Evolutionary conservation across 164 flowering plant species (phyloP), one percentile per base, ranked within the genome.

Genomic region (Pachysandra terminalis): DNA sequence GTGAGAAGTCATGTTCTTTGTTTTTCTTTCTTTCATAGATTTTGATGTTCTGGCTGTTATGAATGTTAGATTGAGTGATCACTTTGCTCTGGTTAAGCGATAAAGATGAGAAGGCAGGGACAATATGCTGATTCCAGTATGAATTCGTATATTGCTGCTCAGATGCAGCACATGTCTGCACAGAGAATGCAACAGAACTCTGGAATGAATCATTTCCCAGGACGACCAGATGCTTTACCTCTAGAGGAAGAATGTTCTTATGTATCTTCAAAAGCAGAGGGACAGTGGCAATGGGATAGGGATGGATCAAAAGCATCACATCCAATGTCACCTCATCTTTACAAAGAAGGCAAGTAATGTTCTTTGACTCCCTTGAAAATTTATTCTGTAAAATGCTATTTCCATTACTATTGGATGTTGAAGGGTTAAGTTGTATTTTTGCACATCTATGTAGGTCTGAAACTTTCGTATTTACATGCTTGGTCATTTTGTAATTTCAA

Each of bases 261-360:
- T 56, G 23, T 64, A 45, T 51, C 81, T 24, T 70, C 79, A 59
- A 81, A 75, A 73, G 71, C 71, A 53, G 83, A 78, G 61, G 71
- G 62, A 25, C 80, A 78, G 22, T 81, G 84, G 84, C 74, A 78
- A 25, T 77, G 83, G 81, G 81, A 78, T 58, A 65, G 77, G 59
- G 79, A 80, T 62, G 77, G 68, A 16, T 64, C 67, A 25, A 68
- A 68, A 59, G 78, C 55, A 62, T 51, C 75, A 64, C 59, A 48
- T 65, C 58, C 73, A 52, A 61, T 73, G 71, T 68, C 79, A 4
- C 70, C 83, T 54, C 78, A 75, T 54, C 27, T 61, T 14, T 73
- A 53, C 27, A 72, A 55, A 58, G 78, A 81, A 68, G 81, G 84
- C 63, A 68, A 68, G 70, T 67, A 41, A 23, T 51, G 3, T 56